Percentiles rank a stretch among this genome's conserved stretches.
Conservation (phyloP, 768 basidiomycete genomes). For the Mycena indigotica region DNA sequence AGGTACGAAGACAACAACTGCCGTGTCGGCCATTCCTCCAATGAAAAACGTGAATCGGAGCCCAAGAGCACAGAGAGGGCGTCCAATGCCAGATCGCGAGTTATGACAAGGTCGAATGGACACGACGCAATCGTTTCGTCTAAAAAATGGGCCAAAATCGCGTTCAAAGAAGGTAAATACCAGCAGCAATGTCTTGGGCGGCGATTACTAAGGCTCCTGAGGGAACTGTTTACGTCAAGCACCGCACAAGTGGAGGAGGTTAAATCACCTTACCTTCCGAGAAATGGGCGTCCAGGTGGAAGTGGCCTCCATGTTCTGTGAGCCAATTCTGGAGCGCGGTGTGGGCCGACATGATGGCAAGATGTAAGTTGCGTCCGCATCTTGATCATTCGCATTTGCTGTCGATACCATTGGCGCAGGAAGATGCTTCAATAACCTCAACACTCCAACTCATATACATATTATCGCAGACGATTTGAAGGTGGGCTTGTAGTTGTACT, state of each 20-base stretch:
- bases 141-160: neutral
- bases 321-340: conserved; percentile 48
- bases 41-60: conserved; percentile 21
- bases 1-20: conserved; percentile 73
- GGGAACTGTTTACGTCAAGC: conserved; percentile 28
- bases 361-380: neutral
- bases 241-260: conserved; percentile 3
- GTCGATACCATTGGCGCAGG: neutral
- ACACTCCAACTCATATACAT: neutral
- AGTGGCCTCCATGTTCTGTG: conserved; percentile 45
- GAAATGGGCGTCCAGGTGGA: conserved; percentile 51
- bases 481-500: neutral
- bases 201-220: conserved; percentile 58
- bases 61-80: conserved; percentile 48
- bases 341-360: neutral
- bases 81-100: conserved; percentile 46
- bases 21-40: conserved; percentile 56
- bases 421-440: neutral
- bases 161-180: neutral
- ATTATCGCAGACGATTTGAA: neutral
- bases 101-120: conserved; percentile 67
- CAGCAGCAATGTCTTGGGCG: conserved; percentile 40
- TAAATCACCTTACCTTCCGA: conserved; percentile 44
- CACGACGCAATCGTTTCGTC: conserved; percentile 65
- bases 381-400: too few relatives aligned